Evolutionary conservation across 768 basidiomycete genomes (phyloP), one percentile per base, ranked within the genome.

Genomic region (Russula brevipes): DNA sequence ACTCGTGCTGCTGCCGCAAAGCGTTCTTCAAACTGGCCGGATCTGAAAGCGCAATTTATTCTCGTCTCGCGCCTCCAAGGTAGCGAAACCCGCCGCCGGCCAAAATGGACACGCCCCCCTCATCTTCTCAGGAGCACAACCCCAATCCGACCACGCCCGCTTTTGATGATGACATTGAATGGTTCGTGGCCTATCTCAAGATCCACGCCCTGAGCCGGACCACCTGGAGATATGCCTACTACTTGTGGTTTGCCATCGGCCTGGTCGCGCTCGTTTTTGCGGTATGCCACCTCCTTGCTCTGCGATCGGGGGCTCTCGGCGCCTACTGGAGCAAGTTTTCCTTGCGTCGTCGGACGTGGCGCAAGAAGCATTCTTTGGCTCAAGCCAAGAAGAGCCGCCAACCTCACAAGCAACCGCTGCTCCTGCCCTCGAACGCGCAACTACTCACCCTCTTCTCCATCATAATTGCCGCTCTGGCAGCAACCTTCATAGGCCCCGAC

Each of bases 381-480:
- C 66, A 72, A 54, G 76, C 76, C 58, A 68, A 66, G 62, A 69
- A 71, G 57, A 69, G 63, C 30, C 73, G 74, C 39, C 71, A 74
- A 57, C 73, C 73, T 1, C 77, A 76, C 63, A 75, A 69, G 54
- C 79, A 82, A 57, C 79, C 81, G 5, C 54, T 70, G 17, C 75
- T 81, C 7, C 71, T 87, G 4, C 86, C 87, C 2, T 82, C 87
- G 54, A 85, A 90, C 68, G 81, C 82, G 0, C 83, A 88, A 67
- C 73, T 89, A 17, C 75, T 87, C 56, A 76, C 76, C 2, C 70
- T 87, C 46, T 57, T 72, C 52, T 66, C 81, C 31, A 70, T 91
- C 38, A 70, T 78, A 33, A 68, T 77, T 49, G 72, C 76, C 17
- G 74, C 80, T 5, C 65, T 84, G 16, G 71, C 78, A 3, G 74